Evolutionary conservation across 768 basidiomycete genomes (phyloP).

Genomic region (Leccinum subgranulosum): DNA sequence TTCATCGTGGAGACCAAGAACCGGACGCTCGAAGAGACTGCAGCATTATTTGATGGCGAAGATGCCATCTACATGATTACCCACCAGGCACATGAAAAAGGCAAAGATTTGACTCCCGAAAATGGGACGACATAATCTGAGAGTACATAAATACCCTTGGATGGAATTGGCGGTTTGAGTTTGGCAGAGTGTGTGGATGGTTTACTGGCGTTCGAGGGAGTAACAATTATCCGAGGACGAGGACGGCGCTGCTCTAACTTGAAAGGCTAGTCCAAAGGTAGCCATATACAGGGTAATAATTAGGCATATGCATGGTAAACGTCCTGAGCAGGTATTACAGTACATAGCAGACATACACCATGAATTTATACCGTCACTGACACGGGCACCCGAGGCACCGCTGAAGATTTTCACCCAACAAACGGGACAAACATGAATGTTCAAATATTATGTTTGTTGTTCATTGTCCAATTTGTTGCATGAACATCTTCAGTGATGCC

Average conservation of each 20-base stretch:
- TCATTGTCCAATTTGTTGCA: not conserved
- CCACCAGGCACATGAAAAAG: not conserved
- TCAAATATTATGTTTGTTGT: not conserved
- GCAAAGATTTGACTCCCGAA: not conserved
- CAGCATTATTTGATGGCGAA: not conserved
- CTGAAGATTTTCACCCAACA: not conserved
- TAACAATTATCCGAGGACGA: slow-evolving; percentile 45
- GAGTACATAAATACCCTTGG: not conserved
- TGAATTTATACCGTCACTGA: no score
- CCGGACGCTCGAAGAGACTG: not conserved
- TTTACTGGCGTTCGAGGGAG: slow-evolving; percentile 40
- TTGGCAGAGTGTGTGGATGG: slow-evolving; percentile 29
- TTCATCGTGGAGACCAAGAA: not conserved
- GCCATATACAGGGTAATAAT: no score
- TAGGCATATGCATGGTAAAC: no score
- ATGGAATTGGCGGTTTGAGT: not conserved
- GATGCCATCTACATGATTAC: not conserved
- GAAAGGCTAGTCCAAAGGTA: no score
- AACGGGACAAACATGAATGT: not conserved
- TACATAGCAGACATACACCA: no score
- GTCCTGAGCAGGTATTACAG: no score
- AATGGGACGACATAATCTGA: not conserved
- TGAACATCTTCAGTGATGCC: not conserved
- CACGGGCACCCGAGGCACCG: not conserved
- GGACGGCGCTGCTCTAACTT: slow-evolving; percentile 43